Evolutionary conservation across 441 rosid species (phyloP), one percentile per base, ranked within the genome.

Genomic region (Breynia disticha): DNA sequence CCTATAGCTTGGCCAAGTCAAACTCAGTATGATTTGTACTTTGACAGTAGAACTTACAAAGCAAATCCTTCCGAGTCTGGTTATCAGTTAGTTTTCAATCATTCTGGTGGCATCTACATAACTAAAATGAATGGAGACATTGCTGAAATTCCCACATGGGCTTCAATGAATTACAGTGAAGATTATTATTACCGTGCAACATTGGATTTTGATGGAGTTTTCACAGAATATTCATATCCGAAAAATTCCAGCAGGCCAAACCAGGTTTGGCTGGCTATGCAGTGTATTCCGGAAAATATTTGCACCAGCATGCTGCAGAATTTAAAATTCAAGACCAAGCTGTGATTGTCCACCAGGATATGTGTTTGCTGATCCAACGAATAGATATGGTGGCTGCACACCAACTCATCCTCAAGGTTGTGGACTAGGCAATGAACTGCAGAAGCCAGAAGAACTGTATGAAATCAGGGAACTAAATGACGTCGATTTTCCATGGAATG

Each of bases 1-100:
- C 67, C 46, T 20, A 19, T 50, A 3, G 3, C 54, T 17, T 28
- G 28, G 41, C 41, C 16, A 5, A 52, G 61, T 9, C 43, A 44
- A 14, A 16, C 46, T 1, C 67, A 63, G 1, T 46, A 35, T 11
- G 41, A 37, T 15, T 20, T 20, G 16, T 38, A 39, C 21, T 15
- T 5, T 0, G 14, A 16, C 18, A 37, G 41, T 37, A 11, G 41
- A 37, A 37, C 11, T 37, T 37, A n/a, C n/a, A n/a, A 6, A 37
- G 41, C 7, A 6, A 37, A 37, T 11, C 7, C 6, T 37, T 37
- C 41, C 41, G 41, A 37, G 11, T 37, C 41, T 6, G 41, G 41
- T 37, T 5, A 37, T 37, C 6, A 37, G 11, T 11, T 37, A 37
- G 41, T 37, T 37, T 37, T 37, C 41, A 37, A 37, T 37, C 7